Evolutionary conservation across 345 rosid species (phyloP), one percentile per base, ranked within the genome.

Genomic region (Angophora floribunda): DNA sequence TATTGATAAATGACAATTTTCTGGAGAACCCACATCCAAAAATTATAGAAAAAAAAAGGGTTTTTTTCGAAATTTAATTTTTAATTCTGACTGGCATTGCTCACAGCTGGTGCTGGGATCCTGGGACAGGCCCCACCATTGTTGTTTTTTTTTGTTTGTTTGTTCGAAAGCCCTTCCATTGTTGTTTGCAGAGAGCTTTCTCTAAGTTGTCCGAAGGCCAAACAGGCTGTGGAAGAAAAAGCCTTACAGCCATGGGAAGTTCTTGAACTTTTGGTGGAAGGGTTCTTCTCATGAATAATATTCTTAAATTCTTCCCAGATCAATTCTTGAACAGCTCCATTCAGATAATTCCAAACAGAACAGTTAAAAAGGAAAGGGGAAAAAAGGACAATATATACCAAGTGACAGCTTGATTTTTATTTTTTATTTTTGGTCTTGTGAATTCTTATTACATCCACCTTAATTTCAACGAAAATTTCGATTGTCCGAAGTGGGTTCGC

Each of bases 81-180:
- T 44, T 22, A 30, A n/a, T 41, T 22, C n/a, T 86, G n/a, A 24
- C 63, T 24, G n/a, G 63, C 13, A 24, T 9, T 26, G 67, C 85
- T 12, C 86, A 61, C 91, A 86, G 91, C 90, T 89, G 90, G 75
- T 70, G 11, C 88, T 85, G 91, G 52, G 85, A 87, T 85, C 65
- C 22, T 88, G 36, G 59, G 89, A 36, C 41, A 36, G 41, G 41
- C 41, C 41, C 41, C 41, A 36, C 41, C 41, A 36, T 52, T 36
- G 41, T 36, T 36, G 41, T 36, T 36, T 2, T 36, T 36, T 36
- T 36, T 36, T 36, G 91, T 36, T 36, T 36, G 2, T 36, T 61
- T 0, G 70, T 13, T 61, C 41, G 41, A 89, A 80, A 57, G 88
- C 51, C 82, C 50, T 59, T 61, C 79, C n/a, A 51, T 61, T 13